Conservation (phyloP, 108 stramenopile species). For the Pseudonitzschia multistriata region DNA sequence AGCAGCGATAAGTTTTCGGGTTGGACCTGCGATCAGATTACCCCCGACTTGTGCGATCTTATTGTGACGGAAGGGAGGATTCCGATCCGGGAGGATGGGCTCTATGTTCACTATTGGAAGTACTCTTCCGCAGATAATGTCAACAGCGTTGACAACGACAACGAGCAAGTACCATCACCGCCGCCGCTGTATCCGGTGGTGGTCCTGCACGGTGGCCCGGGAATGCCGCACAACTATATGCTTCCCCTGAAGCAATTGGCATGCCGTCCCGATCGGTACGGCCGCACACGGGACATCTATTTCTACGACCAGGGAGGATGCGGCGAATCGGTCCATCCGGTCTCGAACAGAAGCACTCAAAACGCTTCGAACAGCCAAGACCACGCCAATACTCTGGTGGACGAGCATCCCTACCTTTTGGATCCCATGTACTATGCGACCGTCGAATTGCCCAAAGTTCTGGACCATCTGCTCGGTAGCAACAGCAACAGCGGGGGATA, state of each 20-base stretch:
- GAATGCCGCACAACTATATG: conserved; percentile 41
- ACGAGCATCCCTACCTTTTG: conserved; percentile 34
- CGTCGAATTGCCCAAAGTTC: conserved; percentile 39
- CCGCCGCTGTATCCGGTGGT: conserved; percentile 18
- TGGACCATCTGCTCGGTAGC: conserved; percentile 30
- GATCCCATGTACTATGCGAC: conserved; percentile 41
- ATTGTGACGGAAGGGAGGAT: not conserved
- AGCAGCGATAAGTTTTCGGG: no score
- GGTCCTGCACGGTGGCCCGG: conserved; percentile 51
- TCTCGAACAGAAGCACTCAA: conserved; percentile 31
- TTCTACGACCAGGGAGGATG: conserved; percentile 60
- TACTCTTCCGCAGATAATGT: not conserved
- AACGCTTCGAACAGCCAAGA: conserved; percentile 9
- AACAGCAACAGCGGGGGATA: conserved; percentile 21
- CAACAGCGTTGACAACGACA: not conserved
- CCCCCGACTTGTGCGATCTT: conserved; percentile 7
- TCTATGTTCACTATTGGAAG: conserved; percentile 7
- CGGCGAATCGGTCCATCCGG: conserved; percentile 36
- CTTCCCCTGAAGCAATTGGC: conserved; percentile 48
- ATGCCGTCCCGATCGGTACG: conserved; percentile 31
- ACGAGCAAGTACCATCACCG: not conserved
- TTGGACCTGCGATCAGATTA: conserved; percentile 12
- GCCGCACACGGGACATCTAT: conserved; percentile 23
- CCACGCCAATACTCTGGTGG: conserved; percentile 10
- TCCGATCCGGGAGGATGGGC: not conserved